phyloP scores from a whole-genome alignment of 2,329 filamentous ascomycete genomes.

The Ascochyta viciae-villosae region DNA sequence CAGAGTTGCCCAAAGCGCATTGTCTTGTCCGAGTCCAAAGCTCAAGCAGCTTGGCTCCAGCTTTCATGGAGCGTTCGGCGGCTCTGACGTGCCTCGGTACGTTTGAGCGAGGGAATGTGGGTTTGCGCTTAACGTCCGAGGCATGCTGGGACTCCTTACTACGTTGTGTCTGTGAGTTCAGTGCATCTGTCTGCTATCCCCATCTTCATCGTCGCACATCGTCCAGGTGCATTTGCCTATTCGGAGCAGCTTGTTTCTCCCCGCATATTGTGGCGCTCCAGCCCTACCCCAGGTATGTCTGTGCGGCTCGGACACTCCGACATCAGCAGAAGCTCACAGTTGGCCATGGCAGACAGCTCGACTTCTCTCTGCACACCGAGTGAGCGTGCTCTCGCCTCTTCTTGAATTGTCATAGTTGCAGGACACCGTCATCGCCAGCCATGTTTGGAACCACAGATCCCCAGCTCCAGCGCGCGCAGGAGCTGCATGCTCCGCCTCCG shows the following conservation, averaged over 20 bases:
- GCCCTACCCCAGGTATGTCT: constrained; percentile 12
- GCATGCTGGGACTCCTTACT: constrained; percentile 9
- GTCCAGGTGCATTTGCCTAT: constrained; percentile 1
- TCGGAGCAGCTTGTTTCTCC: background rate
- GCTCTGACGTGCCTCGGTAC: constrained; percentile 12
- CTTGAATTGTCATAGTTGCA: background rate
- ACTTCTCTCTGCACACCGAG: background rate
- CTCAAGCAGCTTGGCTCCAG: constrained; percentile 6
- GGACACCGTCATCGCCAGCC: background rate
- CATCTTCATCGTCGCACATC: background rate
- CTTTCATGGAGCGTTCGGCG: constrained; percentile 5
- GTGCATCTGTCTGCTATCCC: background rate
- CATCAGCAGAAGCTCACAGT: constrained; percentile 9
- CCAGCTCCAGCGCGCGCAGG: constrained; percentile 46
- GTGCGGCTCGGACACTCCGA: constrained; percentile 10
- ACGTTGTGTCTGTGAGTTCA: constrained; percentile 2
- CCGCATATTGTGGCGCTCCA: constrained; percentile 8
- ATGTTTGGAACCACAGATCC: constrained; percentile 44
- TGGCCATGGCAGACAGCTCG: background rate
- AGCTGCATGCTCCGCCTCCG: constrained; percentile 69
- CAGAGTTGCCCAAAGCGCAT: constrained; percentile 10
- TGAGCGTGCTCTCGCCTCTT: background rate
- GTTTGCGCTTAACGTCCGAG: constrained; percentile 8
- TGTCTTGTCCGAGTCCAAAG: constrained; percentile 8
- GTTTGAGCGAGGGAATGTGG: constrained; percentile 15